These are phyloP conservation scores for Arctostaphylos glauca DNA, from an alignment of 148 eudicot genomes.

Conservation along the genomic window DNA sequence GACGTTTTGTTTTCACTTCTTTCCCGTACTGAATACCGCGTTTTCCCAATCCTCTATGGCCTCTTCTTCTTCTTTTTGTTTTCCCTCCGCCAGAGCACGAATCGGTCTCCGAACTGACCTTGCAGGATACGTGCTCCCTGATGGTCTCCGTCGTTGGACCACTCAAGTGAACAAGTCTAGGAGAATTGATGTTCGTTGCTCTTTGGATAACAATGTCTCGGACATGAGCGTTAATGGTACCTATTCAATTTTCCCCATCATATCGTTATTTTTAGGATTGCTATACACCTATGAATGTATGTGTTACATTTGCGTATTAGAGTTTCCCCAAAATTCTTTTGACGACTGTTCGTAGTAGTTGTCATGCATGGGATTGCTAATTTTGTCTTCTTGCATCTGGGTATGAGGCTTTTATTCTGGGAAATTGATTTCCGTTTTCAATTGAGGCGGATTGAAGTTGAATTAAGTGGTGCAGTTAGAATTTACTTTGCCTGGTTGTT, in stretches of 20 bases:
- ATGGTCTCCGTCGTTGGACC: conserved; percentile 21
- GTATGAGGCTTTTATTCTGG: not conserved
- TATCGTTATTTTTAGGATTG: no score
- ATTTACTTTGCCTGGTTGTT: not conserved
- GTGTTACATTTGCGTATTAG: not conserved
- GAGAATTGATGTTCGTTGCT: conserved; percentile 46
- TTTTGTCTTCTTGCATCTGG: not conserved
- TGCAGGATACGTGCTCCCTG: conserved; percentile 14
- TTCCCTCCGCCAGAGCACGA: conserved; percentile 34
- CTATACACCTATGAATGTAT: no score
- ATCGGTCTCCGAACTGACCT: conserved; percentile 12
- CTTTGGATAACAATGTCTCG: conserved; percentile 75
- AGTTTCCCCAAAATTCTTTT: not conserved
- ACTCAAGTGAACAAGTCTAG: conserved; percentile 21
- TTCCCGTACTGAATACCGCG: not conserved
- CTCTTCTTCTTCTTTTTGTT: conserved; percentile 43
- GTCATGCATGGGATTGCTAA: not conserved
- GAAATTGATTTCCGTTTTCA: not conserved
- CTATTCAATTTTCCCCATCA: not conserved
- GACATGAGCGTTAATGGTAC: conserved; percentile 88
- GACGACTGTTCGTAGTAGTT: not conserved
- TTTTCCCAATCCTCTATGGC: conserved; percentile 15
- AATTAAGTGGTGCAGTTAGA: not conserved
- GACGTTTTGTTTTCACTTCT: not conserved
- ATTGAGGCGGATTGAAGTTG: not conserved